Evolutionary conservation across 805 yeast genomes (phyloP).

Genomic region (Wickerhamiella slavikovae): DNA sequence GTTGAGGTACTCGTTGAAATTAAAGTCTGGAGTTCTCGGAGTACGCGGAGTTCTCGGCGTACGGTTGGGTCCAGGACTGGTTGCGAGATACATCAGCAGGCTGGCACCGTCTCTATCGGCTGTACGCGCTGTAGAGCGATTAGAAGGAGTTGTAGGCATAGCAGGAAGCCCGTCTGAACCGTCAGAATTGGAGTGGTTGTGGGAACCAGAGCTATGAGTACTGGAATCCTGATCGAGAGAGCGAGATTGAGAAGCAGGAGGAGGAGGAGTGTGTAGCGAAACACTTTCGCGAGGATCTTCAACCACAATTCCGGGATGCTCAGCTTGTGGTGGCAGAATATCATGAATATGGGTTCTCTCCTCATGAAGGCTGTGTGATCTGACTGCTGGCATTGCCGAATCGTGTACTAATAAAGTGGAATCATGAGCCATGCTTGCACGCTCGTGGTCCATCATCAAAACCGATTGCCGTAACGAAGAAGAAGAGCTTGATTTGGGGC

Average conservation of each 20-base stretch:
- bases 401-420: too few species aligned
- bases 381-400: too few species aligned
- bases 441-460: too few species aligned
- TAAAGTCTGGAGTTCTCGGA: constrained; percentile 28
- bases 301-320: too few species aligned
- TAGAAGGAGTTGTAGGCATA: constrained; percentile 2
- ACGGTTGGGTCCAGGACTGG: constrained; percentile 53
- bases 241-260: constrained; percentile 1
- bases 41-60: constrained; percentile 19
- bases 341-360: too few species aligned
- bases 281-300: neutral
- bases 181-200: too few species aligned
- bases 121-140: constrained; percentile 1
- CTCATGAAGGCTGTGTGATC: too few species aligned
- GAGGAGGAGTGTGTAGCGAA: constrained; percentile 5
- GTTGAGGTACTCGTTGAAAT: constrained; percentile 67
- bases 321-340: too few species aligned
- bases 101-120: constrained; percentile 49
- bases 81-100: constrained; percentile 58
- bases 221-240: neutral
- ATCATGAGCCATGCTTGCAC: too few species aligned
- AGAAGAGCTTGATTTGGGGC: neutral
- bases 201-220: too few species aligned
- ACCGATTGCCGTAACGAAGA: neutral
- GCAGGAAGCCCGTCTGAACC: constrained; percentile 1